Base-by-base conservation (phyloP, 2,329 filamentous ascomycete genomes). In the Hirsutella thompsonii region DNA sequence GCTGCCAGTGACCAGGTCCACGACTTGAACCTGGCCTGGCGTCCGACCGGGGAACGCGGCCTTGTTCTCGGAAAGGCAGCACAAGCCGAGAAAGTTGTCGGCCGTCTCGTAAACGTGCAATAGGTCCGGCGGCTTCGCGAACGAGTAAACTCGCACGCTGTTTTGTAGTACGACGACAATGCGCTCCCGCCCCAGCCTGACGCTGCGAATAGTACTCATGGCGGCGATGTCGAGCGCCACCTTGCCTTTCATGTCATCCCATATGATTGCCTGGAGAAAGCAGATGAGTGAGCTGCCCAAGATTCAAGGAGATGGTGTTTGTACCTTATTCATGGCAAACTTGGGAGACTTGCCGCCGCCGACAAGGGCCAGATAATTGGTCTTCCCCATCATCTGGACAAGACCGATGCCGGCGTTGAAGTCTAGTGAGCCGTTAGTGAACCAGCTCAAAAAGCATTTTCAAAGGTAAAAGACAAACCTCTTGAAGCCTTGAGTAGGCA, bases 11-110 rank as follows among this genome's bases (percentile, higher is more conserved):
- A 70, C 68, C 10, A 93, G 63, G 51, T 93, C 80, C 39, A 94
- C 82, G 1, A 96, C 66, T 58, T 95, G 89, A 21, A 96, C 81
- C 54, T 98, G 92, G 11, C 92, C 92, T 0, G 77, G 64, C 1
- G 83, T 89, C 40, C 87, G 75, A n/a, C 90, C 90, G 0, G 90
- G 90, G 47, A 96, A 92, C 1, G 82, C 85, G 6, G 94, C 68
- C 29, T 80, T 69, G 48, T 79, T 80, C 30, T 79, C 69, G 1
- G 83, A 82, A 18, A 96, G 66, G 54, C 81, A 84, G 52, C 85
- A 88, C 8, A 96, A 65, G 0, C 89, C 92, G 37, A 81, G 69
- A 1, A 81, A 75, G 54, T 98, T 98, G 57, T 88, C 79, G 18
- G 84, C 77, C 1, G 92, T 98, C 55, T 93, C 84, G 52, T 90